Base-by-base conservation (phyloP, 352 stramenopile species). In the Aphanomyces stellatus region DNA sequence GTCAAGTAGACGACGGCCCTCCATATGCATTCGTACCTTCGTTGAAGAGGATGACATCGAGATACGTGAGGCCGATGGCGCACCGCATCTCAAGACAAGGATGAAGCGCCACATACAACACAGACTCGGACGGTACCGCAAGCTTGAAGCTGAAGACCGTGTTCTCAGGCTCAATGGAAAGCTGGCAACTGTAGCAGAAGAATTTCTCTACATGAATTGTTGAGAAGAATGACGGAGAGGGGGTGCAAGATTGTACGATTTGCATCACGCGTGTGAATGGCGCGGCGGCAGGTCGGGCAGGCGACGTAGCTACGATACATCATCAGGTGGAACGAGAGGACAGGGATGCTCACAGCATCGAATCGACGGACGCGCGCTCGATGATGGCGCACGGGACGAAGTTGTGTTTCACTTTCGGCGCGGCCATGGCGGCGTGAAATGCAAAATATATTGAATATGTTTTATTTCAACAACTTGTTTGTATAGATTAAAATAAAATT, bases 31-130 rank as follows among this genome's bases (percentile, higher is more conserved):
- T n/a, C 33, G 25, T 35, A 64, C 55, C 55, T 51, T 64, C 55
- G 28, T 64, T 46, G 37, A 64, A 64, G 35, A 64, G 24, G 25
- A 64, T 64, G 2, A 51, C 55, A 19, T 43, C 30, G 37, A 64
- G n/a, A 8, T 51, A 28, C 8, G 35, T 64, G 5, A 51, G 8
- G 10, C 55, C 55, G 30, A 64, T 51, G n/a, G 55, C 19, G 27
- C 34, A 51, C 3, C 37, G 35, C 19, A 64, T 24, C 55, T 64
- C n/a, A 64, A 19, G 6, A 22, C 8, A 13, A 24, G 51, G 11
- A 0, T 13, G 1, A 59, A 11, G n/a, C n/a, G n/a, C n/a, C n/a
- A n/a, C n/a, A n/a, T n/a, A n/a, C n/a, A n/a, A n/a, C n/a, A n/a
- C n/a, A n/a, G n/a, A 27, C 22, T 33, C 6, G 7, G 33, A 13